Conservation (phyloP, 2,329 filamentous ascomycete genomes). For the Bipolaris cookei region DNA sequence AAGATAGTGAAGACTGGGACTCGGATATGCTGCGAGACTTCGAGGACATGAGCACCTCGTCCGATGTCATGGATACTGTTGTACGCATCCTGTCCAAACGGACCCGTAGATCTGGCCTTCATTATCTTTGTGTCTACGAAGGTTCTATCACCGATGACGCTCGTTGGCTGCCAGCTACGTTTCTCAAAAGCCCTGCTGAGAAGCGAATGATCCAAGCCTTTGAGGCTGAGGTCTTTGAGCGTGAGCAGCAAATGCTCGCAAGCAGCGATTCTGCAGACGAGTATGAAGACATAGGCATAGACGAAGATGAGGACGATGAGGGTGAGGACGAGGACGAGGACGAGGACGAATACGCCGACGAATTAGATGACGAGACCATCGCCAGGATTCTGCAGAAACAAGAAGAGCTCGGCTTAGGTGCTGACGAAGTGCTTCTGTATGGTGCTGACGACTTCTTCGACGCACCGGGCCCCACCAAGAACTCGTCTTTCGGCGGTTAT, state of each 20-base stretch:
- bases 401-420: constrained; percentile 67
- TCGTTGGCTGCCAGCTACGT: constrained; percentile 54
- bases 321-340: constrained; percentile 54
- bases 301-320: constrained; percentile 56
- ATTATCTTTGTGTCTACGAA: constrained; percentile 61
- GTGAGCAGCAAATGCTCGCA: constrained; percentile 27
- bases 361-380: constrained; percentile 65
- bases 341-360: constrained; percentile 45
- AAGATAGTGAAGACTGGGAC: constrained; percentile 50
- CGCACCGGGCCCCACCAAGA: constrained; percentile 34
- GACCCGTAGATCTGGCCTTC: constrained; percentile 52
- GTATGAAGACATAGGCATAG: constrained; percentile 33
- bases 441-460: constrained; percentile 55
- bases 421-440: constrained; percentile 65
- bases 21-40: constrained; percentile 56
- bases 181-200: constrained; percentile 33
- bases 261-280: constrained; percentile 25
- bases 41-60: constrained; percentile 58
- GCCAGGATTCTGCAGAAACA: constrained; percentile 67
- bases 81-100: constrained; percentile 55
- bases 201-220: constrained; percentile 37
- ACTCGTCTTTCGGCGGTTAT: constrained; percentile 22
- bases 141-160: constrained; percentile 55
- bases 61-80: constrained; percentile 53
- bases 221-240: constrained; percentile 28